Base-by-base conservation (phyloP, 805 yeast genomes). In the Lipomyces anomalus region DNA sequence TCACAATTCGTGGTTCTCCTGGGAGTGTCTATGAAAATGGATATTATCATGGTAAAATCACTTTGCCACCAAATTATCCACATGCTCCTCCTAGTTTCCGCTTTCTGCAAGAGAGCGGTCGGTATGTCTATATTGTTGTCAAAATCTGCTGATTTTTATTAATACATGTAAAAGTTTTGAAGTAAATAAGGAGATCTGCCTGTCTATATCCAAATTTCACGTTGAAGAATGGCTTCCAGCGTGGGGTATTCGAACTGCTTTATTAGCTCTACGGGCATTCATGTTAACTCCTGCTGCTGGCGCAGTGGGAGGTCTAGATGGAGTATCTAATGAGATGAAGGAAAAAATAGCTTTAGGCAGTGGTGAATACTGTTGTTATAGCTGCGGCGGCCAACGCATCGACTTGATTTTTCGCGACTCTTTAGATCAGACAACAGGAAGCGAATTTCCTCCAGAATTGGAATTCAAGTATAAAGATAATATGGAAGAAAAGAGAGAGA, bases 1-100 rank as follows among this genome's bases (percentile, higher is more conserved):
- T 86, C 61, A 75, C 89, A 26, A 82, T 90, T 42, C 81, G 87
- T 0, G 97, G 97, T 1, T 96, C 97, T 3, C 88, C 92, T 11
- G 81, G 80, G 32, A 84, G 96, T 1, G 94, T 94, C 2, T 90
- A 83, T 63, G 82, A 74, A 45, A 78, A 76, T 20, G 97, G 97
- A 0, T 92, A 86, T 61, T 88, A 84, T 61, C 95, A 88, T 60
- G 96, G 97, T 1, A 75, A 85, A n/a, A 71, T 88, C 20, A 68
- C 81, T 13, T 86, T 88, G 63, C 94, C 95, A 0, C 65, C 75
- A 11, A 95, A 87, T 56, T 88, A 88, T 58, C 97, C 96, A 0
- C 86, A 84, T 69, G 80, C 84, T 55, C 96, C 96, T 7, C 96
- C 96, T 6, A 45, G 47, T 34, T 48, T 48, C 33, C 23, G 53